Evolutionary conservation across 495 filamentous ascomycete genomes (phyloP).

Genomic region (Penicillium odoratum): DNA sequence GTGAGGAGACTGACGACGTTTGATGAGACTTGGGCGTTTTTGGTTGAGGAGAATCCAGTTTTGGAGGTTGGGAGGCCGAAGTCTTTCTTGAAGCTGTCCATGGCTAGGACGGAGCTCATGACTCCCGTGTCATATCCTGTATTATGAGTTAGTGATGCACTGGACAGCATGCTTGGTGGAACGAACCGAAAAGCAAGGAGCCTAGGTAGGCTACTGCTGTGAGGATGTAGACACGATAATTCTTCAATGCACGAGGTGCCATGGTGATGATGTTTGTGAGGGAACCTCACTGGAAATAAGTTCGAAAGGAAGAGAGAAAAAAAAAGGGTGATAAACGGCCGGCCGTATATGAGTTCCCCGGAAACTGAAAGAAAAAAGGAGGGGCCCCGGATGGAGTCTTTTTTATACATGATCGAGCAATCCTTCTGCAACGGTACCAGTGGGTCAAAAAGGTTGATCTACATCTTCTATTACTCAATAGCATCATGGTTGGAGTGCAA

Average conservation of each 20-base stretch:
- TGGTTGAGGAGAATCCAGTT: constrained; percentile 29
- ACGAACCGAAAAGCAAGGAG: constrained; percentile 52
- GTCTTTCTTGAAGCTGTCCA: constrained; percentile 56
- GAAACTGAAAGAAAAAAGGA: constrained; percentile 1
- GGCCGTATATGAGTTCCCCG: constrained; percentile 5
- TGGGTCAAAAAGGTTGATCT: constrained; percentile 8
- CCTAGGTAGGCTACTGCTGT: constrained; percentile 55
- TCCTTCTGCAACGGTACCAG: constrained; percentile 8
- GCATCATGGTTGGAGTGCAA: not conserved
- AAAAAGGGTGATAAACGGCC: not conserved
- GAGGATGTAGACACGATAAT: constrained; percentile 55
- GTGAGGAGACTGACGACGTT: constrained; percentile 63
- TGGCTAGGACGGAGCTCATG: constrained; percentile 56
- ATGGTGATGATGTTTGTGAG: constrained; percentile 12
- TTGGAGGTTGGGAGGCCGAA: constrained; percentile 43
- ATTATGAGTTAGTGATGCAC: not conserved
- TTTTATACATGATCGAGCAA: constrained; percentile 16
- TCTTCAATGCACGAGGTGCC: constrained; percentile 42
- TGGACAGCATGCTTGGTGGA: not conserved
- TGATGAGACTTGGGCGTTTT: constrained; percentile 49
- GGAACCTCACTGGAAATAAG: not conserved
- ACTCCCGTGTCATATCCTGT: constrained; percentile 58
- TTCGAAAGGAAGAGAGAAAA: not conserved
- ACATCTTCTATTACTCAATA: not conserved
- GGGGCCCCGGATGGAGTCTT: not conserved